Percentiles rank a stretch among this genome's conserved stretches.
Conservation (phyloP, 257 asterid genomes). For the Euphrasia confusa region DNA sequence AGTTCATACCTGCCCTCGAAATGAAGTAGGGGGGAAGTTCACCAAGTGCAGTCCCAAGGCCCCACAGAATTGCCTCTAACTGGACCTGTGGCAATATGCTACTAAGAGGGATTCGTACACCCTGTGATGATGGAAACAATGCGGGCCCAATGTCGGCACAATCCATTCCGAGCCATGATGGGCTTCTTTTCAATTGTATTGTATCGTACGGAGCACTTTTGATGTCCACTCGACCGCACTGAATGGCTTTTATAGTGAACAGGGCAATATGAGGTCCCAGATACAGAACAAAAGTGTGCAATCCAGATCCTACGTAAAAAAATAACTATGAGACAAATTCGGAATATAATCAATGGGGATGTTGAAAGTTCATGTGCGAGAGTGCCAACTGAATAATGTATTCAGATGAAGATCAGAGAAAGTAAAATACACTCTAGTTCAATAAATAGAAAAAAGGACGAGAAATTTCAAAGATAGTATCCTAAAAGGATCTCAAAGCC, state of each 20-base stretch:
- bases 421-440: background rate
- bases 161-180: constrained; percentile 82
- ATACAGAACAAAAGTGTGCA: constrained; percentile 90
- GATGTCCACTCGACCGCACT: constrained; percentile 86
- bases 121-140: constrained; percentile 49
- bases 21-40: constrained; percentile 96
- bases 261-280: constrained; percentile 94
- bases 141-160: constrained; percentile 77
- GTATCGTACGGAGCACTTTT: constrained; percentile 89
- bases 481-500: no score
- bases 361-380: background rate
- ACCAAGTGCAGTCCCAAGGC: constrained; percentile 92
- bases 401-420: background rate
- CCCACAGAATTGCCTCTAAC: constrained; percentile 87
- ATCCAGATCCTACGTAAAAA: constrained; percentile 62
- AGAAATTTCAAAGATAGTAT: background rate
- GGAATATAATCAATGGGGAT: constrained; percentile 8
- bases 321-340: constrained; percentile 1
- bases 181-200: constrained; percentile 56
- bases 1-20: constrained; percentile 73
- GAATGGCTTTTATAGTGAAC: constrained; percentile 80
- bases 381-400: background rate
- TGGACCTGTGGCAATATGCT: constrained; percentile 83
- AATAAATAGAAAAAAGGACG: background rate
- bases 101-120: constrained; percentile 65